Percentiles rank a stretch among this genome's conserved stretches.
Conservation (phyloP, 768 basidiomycete species). For the Chalciporus chontae region DNA sequence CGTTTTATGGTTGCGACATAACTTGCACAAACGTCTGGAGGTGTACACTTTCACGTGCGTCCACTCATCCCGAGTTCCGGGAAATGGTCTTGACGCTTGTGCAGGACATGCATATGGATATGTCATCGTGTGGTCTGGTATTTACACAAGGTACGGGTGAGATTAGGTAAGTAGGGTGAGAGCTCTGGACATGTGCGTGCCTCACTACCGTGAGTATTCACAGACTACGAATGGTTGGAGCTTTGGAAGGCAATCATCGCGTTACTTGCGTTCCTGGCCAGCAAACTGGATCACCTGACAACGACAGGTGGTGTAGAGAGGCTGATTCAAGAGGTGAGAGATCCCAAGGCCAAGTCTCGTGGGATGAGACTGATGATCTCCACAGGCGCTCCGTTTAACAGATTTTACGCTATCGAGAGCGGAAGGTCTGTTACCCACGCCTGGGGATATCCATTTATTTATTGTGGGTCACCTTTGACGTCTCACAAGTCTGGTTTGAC, state of each 20-base stretch:
- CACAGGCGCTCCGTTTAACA: slow-evolving; percentile 50
- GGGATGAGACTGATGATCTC: neutral
- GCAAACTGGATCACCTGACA: slow-evolving; percentile 49
- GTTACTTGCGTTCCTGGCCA: slow-evolving; percentile 52
- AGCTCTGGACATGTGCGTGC: neutral
- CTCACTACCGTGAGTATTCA: neutral
- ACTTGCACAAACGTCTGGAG: slow-evolving; percentile 60
- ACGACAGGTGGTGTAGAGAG: slow-evolving; percentile 52
- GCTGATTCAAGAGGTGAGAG: slow-evolving; percentile 51
- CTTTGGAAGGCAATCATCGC: slow-evolving; percentile 58
- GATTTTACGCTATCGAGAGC: slow-evolving; percentile 48
- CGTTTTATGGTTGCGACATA: slow-evolving; percentile 67
- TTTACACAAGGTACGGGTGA: slow-evolving; percentile 48
- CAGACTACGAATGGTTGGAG: slow-evolving; percentile 67
- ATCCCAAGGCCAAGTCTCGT: neutral
- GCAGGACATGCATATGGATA: slow-evolving; percentile 53
- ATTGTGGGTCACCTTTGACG: slow-evolving; percentile 44
- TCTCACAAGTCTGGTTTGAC: neutral
- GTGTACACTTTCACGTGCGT: slow-evolving; percentile 55
- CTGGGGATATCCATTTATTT: slow-evolving; percentile 54
- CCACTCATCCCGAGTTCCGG: neutral
- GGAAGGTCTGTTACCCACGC: slow-evolving; percentile 53
- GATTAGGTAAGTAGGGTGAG: slow-evolving; percentile 54
- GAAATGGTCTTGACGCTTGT: slow-evolving; percentile 1
- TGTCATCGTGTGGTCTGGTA: slow-evolving; percentile 57